Evolutionary conservation across 1,284 basidiomycete genomes (phyloP).

Genomic region (Athelia sp.): DNA sequence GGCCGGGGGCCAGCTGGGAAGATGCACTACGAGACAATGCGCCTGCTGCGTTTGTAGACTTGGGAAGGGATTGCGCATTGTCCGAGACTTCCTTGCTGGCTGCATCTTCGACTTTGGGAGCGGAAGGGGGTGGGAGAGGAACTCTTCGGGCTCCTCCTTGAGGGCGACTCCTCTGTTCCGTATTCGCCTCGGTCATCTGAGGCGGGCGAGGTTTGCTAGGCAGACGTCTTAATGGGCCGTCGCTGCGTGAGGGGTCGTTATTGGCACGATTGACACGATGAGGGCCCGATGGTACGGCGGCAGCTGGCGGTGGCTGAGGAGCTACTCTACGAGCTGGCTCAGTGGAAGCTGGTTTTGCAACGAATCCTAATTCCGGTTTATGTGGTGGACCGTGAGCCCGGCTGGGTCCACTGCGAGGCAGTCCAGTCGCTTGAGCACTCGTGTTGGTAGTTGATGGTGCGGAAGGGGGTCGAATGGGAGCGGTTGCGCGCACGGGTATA

Average conservation of each 20-base stretch:
- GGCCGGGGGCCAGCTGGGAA: not conserved
- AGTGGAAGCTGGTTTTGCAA: not conserved
- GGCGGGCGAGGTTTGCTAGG: not conserved
- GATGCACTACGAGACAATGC: not conserved
- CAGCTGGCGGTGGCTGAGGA: not conserved
- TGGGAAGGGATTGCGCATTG: not conserved
- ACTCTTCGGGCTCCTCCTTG: constrained; percentile 29
- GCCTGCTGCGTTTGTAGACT: not conserved
- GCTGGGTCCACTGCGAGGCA: not conserved
- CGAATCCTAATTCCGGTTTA: no score
- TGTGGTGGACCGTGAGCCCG: no score
- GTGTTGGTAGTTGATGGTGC: not conserved
- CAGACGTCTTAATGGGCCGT: not conserved
- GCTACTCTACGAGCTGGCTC: not conserved
- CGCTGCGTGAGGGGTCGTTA: not conserved
- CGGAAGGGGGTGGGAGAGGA: constrained; percentile 19
- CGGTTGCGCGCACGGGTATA: constrained; percentile 4
- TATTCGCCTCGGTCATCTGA: constrained; percentile 4
- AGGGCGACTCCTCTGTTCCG: constrained; percentile 2
- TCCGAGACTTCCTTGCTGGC: not conserved
- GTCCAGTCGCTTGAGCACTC: not conserved
- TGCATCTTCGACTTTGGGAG: not conserved
- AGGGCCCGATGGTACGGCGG: not conserved
- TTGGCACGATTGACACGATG: not conserved
- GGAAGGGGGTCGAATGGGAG: constrained; percentile 5